These are phyloP conservation scores for Prunus fruticosa DNA, from an alignment of 306 rosid species.

Conservation along the genomic window DNA sequence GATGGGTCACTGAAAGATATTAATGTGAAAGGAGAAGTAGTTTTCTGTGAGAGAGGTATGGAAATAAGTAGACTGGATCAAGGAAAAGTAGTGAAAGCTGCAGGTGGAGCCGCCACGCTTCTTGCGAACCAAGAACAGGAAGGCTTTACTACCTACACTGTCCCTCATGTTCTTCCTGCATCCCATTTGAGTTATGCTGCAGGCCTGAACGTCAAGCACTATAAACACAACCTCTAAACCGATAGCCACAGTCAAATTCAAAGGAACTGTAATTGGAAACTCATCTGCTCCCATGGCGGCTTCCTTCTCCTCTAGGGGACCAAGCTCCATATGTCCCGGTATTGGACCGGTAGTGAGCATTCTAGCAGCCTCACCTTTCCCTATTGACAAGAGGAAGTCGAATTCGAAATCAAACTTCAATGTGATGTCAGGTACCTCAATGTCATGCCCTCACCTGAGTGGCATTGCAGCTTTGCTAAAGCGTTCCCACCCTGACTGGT, in stretches of 20 bases:
- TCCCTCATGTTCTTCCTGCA: too few relatives aligned
- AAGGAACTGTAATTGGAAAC: constrained; percentile 47
- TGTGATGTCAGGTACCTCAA: constrained; percentile 49
- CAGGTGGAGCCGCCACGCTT: too few relatives aligned
- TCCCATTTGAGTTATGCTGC: too few relatives aligned
- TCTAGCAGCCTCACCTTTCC: constrained; percentile 49
- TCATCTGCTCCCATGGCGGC: constrained; percentile 37
- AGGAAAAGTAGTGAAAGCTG: too few relatives aligned
- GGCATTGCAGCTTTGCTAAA: constrained; percentile 52
- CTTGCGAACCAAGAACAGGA: too few relatives aligned
- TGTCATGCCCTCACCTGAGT: constrained; percentile 59
- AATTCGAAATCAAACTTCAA: constrained; percentile 14
- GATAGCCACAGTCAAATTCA: neutral
- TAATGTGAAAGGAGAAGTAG: too few relatives aligned
- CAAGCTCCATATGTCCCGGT: constrained; percentile 33
- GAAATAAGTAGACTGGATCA: too few relatives aligned
- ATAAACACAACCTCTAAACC: neutral
- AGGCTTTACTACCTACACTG: too few relatives aligned
- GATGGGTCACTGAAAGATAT: too few relatives aligned
- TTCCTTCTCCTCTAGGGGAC: constrained; percentile 52
- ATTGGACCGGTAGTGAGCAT: constrained; percentile 53
- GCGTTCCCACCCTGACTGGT: constrained; percentile 62
- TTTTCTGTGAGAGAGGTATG: too few relatives aligned
- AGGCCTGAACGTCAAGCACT: too few relatives aligned
- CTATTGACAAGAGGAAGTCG: constrained; percentile 24